Evolutionary conservation across 345 rosid species (phyloP).

Genomic region (Nephelium lappaceum): DNA sequence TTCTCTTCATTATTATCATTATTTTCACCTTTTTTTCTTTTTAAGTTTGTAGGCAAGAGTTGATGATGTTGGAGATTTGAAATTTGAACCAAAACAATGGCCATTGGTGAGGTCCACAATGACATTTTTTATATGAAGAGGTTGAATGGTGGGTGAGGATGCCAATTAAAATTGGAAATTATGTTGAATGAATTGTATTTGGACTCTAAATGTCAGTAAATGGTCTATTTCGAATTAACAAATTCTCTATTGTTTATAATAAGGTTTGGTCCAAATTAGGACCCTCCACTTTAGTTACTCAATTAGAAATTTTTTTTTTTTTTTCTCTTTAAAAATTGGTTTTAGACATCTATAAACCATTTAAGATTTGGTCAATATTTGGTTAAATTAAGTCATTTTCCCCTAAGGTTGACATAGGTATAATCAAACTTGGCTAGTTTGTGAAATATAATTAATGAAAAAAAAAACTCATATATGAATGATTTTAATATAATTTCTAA

Average conservation of each 20-base stretch:
- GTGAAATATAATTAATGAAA: too few species aligned
- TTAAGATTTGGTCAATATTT: too few species aligned
- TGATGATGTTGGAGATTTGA: conserved; percentile 22
- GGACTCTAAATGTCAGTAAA: neutral
- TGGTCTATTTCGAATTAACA: neutral
- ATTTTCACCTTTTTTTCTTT: neutral
- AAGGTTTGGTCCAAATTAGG: neutral
- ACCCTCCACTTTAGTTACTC: neutral
- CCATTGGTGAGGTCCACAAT: neutral
- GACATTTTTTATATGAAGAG: neutral
- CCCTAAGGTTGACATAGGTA: too few species aligned
- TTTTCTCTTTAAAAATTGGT: too few species aligned
- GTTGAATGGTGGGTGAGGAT: neutral
- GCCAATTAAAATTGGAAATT: neutral
- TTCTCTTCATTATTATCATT: neutral
- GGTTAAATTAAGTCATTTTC: too few species aligned
- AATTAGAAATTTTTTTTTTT: too few species aligned
- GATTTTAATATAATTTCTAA: too few species aligned
- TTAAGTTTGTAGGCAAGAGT: neutral
- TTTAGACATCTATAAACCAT: too few species aligned
- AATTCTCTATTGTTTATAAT: neutral
- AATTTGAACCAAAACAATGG: conserved; percentile 16
- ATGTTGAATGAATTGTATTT: neutral
- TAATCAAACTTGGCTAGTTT: too few species aligned
- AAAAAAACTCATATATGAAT: too few species aligned